Percentiles rank a stretch among this genome's conserved stretches.
Evolutionary conservation across 2,329 filamentous ascomycete genomes (phyloP).

Genomic region (Colletotrichum sp.): DNA sequence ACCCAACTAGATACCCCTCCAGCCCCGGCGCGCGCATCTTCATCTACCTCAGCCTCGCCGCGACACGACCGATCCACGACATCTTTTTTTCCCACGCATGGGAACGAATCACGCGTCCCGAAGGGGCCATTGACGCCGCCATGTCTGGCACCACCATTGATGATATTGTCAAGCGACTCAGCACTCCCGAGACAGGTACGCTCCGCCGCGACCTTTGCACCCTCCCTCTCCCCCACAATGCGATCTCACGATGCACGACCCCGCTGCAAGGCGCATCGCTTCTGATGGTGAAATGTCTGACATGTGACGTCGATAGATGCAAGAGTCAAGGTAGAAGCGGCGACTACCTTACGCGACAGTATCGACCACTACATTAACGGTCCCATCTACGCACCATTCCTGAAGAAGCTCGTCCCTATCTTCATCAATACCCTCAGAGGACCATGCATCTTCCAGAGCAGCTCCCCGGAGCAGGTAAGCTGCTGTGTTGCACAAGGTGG

Average conservation of each 20-base stretch:
- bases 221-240: neutral
- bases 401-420: conserved; percentile 87
- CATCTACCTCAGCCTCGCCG: conserved; percentile 6
- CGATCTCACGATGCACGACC: neutral
- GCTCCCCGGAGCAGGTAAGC: conserved; percentile 84
- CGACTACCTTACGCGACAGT: conserved; percentile 86
- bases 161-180: conserved; percentile 67
- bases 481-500: neutral
- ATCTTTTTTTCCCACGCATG: conserved; percentile 35
- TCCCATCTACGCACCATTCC: conserved; percentile 78
- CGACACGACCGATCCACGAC: conserved; percentile 21
- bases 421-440: conserved; percentile 87
- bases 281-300: neutral
- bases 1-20: conserved; percentile 13
- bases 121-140: conserved; percentile 52
- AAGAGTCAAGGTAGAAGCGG: conserved; percentile 81
- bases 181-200: conserved; percentile 60
- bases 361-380: conserved; percentile 87
- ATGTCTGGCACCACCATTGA: conserved; percentile 69
- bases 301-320: conserved; percentile 62
- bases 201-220: conserved; percentile 19
- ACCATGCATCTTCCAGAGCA: conserved; percentile 88
- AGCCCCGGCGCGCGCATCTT: neutral
- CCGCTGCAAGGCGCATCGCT: conserved; percentile 4
- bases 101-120: conserved; percentile 36